Base-by-base conservation (phyloP, 208 protist genomes). In the Leishmania guyanensis region DNA sequence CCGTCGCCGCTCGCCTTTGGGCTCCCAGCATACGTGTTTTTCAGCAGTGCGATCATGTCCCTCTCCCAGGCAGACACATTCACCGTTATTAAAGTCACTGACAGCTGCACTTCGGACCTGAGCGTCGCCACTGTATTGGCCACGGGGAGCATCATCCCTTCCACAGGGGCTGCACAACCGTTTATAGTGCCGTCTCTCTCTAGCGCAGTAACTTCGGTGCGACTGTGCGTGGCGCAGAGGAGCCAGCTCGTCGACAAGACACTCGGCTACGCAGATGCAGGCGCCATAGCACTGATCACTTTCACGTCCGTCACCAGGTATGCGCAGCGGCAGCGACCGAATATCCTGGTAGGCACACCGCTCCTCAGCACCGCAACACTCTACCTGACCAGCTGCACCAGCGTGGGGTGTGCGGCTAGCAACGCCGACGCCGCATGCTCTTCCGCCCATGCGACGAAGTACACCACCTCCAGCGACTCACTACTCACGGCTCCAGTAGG, bases 221-320 rank as follows among this genome's bases (percentile, higher is more conserved):
- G 76, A n/a, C 26, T 92, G 17, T 92, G 88, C 53, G 86, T 90
- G 0, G 82, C 77, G 12, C 39, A 77, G 58, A 22, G 17, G 0
- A 39, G 51, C 3, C 36, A 69, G 12, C 75, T 89, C 36, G 77
- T 88, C 4, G 79, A 75, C 68, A 50, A 56, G 51, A 86, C 86
- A 5, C 73, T 87, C 10, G 85, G 85, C 29, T 93, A 89, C 87
- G 76, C 86, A 20, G 87, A 88, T 69, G 92, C 81, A 46, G 88
- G 85, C 4, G 71, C 29, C 12, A n/a, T 90, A 0, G 39, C 51
- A 5, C 70, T 88, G 50, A 54, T 74, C 54, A 33, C 46, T 6
- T 95, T 93, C 80, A 91, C 80, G 6, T 39, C 86, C 33, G 17
- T 86, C 33, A 87, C 89, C 2, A 58, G 69, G 33, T 95, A 89